These are phyloP conservation scores for Camelina laxa DNA, from an alignment of 345 rosid species.

Conservation along the genomic window DNA sequence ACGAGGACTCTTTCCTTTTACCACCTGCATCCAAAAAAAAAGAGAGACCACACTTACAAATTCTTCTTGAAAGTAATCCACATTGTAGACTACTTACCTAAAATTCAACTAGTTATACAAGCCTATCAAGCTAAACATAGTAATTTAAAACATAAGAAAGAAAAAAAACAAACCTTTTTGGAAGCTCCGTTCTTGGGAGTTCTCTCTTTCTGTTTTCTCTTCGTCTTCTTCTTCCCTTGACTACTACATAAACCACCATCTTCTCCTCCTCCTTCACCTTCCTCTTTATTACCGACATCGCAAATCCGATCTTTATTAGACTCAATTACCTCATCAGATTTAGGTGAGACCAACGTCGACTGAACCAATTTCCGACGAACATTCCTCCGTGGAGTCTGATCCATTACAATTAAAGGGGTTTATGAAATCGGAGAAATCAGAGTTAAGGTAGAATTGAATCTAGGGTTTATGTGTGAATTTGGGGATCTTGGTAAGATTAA, in stretches of 20 bases:
- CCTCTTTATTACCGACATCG: slow-evolving; percentile 33
- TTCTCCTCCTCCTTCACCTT: slow-evolving; percentile 45
- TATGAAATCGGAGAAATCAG: slow-evolving; percentile 12
- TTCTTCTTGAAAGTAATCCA: neutral
- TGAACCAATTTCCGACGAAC: slow-evolving; percentile 74
- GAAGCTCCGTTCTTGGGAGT: slow-evolving; percentile 52
- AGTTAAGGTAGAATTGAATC: slow-evolving; percentile 26
- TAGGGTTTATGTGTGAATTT: slow-evolving; percentile 40
- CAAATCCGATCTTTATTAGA: slow-evolving; percentile 39
- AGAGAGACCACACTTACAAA: neutral
- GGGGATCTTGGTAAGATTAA: slow-evolving; percentile 28
- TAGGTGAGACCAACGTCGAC: slow-evolving; percentile 70
- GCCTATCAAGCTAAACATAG: neutral
- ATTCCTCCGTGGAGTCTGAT: slow-evolving; percentile 46
- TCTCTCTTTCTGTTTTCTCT: slow-evolving; percentile 53
- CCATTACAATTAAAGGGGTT: slow-evolving; percentile 20
- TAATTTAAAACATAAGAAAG: neutral
- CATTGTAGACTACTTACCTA: slow-evolving; percentile 6
- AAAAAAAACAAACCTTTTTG: slow-evolving; percentile 50
- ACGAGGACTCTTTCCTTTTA: slow-evolving; percentile 50
- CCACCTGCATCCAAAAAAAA: slow-evolving; percentile 20
- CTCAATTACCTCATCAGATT: slow-evolving; percentile 49
- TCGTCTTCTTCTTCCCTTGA: slow-evolving; percentile 69
- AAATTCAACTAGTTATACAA: slow-evolving; percentile 4
- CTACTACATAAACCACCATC: slow-evolving; percentile 57